Base-by-base conservation (phyloP, 2,329 filamentous ascomycete genomes). In the Fusarium sulawesiense region DNA sequence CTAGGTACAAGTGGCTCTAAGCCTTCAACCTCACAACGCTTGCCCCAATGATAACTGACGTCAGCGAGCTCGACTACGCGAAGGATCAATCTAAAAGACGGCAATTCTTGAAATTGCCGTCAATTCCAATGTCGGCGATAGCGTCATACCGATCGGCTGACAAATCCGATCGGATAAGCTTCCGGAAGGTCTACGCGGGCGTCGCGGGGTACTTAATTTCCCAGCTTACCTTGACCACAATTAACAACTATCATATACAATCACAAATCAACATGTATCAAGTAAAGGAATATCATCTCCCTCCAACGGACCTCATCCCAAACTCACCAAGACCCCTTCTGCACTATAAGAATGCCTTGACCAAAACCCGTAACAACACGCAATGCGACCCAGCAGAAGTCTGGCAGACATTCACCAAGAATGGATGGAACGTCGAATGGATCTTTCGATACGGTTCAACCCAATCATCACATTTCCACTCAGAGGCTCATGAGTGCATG, bases 391-490 rank as follows among this genome's bases (percentile, higher is more conserved):
- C 85, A 4, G 77, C 85, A 1, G 66, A 78, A 5, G 76, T 83
- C 21, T 74, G 58, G 79, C 75, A 49, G 71, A 76, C 73, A 71
- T 86, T 87, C 73, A 68, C 76, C 2, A 64, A 71, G 23, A 87
- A 89, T 67, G 83, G 78, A 27, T 89, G 87, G 87, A 73, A 83
- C 32, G 80, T 82, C 0, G 82, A 86, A 63, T 89, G 87, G 87
- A 84, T 89, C 50, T 85, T 83, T 65, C 83, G 86, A 37, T 90
- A 89, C 75, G 84, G 85, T 2, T 76, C 78, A 8, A 86, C 86
- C 0, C 87, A 88, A 60, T 53, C 73, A 14, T 86, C 87, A 0
- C 88, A 89, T 76, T 89, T 88, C 70, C 88, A 89, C 75, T 85
- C 84, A 4, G 72, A 76, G 11, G 82, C 84, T 0, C 87, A 89